Base-by-base conservation (phyloP, 495 filamentous ascomycete species). In the Cenococcum geophilum region DNA sequence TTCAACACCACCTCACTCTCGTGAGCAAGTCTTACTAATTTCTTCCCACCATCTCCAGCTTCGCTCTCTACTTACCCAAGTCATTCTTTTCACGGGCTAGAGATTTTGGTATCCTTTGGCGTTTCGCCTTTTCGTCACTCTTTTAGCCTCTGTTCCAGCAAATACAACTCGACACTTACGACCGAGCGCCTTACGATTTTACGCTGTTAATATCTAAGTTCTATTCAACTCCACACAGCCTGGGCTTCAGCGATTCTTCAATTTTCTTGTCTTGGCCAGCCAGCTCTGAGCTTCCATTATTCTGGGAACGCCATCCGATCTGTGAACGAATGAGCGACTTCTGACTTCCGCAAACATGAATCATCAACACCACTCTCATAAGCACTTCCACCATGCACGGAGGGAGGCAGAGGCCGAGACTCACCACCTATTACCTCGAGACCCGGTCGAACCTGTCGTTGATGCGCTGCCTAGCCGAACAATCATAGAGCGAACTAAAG, bases 171-270 rank as follows among this genome's bases (percentile, higher is more conserved):
- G 54, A 23, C 18, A 53, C 12, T 53, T 40, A 68, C 59, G 59
- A 68, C 55, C 53, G 59, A n/a, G 12, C 11, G 5, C 57, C 55
- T 66, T 42, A 66, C 63, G 63, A 69, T 58, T 48, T 67, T 59
- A 65, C 62, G 62, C 62, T 62, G 66, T 55, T 68, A 68, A 68
- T 68, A 59, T 62, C 58, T 62, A 59, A 60, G 58, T 48, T 52
- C 11, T 45, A 16, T 45, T 14, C 12, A 4, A 45, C 40, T 45
- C 40, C 20, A 62, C 57, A 65, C 58, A 65, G 18, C 43, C 37
- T 35, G n/a, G 12, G 4, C 61, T 48, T 55, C 40, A 45, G 4
- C 40, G 11, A 18, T 45, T 45, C 18, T 18, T 18, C 14, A 18
- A 45, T 45, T 45, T 45, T 14, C 40, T 18, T 45, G 18, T 18